Evolutionary conservation across 2,329 filamentous ascomycete species (phyloP), one percentile per base, ranked within the genome.

Genomic region (Huntiella omanensis): DNA sequence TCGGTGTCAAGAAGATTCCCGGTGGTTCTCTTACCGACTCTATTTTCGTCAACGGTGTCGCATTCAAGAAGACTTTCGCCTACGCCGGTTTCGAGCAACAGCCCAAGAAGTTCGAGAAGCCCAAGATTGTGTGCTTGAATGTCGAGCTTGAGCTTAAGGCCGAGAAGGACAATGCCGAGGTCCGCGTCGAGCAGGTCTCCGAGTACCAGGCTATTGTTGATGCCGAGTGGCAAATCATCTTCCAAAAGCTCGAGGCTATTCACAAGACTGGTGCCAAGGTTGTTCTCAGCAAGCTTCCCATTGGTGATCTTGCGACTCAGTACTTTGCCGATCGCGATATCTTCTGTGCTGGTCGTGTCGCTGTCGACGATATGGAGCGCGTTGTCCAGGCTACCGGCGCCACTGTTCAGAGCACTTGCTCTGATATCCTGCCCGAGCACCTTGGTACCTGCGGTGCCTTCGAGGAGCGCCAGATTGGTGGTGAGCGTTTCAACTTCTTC

Each of bases 121-220:
- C 91, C 51, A 93, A 92, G 71, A 93, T 98, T 55, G 83, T 95
- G 51, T 96, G 88, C 65, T 68, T 98, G 55, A 98, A 96, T 62
- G 91, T 98, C 55, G 91, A 98, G 66, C 73, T 98, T 51, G 91
- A 98, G 68, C 71, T 98, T 55, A 98, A 98, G 77, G 88, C 84
- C 52, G 91, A 98, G 64, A 98, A 95, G 72, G 91, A 98, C 68
- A 98, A 98, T 58, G 91, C 91, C 50, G 91, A 98, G 68, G 86
- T 98, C 52, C 80, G 91, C 50, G 87, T 98, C 49, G 91, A 96
- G 66, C 87, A 96, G 64, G 91, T 98, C 45, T 93, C 88, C 15
- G 91, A 98, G 66, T 98, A 98, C 69, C 91, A 98, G 67, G 91
- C 91, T 52, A 95, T 98, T 55, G 91, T 98, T 60, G 91, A 98